Evolutionary conservation across 1,139 yeast species (phyloP).

Genomic region (Arxiozyma bovina): DNA sequence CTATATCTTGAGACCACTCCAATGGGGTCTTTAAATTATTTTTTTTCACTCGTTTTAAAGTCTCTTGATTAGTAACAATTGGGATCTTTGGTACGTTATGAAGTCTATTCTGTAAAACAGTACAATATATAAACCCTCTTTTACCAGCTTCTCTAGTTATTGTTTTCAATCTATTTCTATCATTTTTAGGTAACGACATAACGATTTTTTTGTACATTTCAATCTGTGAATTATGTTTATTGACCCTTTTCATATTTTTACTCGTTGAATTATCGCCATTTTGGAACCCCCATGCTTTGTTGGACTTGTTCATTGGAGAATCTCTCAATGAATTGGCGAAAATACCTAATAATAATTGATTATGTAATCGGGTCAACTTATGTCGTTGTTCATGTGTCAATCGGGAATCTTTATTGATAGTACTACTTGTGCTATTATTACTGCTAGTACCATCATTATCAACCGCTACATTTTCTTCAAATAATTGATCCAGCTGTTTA

Average conservation of each 20-base stretch:
- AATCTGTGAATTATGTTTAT: slow-evolving; percentile 44
- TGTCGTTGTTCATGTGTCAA: slow-evolving; percentile 8
- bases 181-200: slow-evolving; percentile 77
- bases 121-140: slow-evolving; percentile 64
- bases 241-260: slow-evolving; percentile 17
- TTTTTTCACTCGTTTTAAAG: slow-evolving; percentile 40
- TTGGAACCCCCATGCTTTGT: slow-evolving; percentile 31
- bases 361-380: slow-evolving; percentile 47
- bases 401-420: background rate
- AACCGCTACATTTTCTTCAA: slow-evolving; percentile 10
- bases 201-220: slow-evolving; percentile 79
- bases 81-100: slow-evolving; percentile 85
- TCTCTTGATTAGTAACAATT: slow-evolving; percentile 39
- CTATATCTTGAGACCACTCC: slow-evolving; percentile 90
- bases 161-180: slow-evolving; percentile 72
- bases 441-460: background rate
- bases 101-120: slow-evolving; percentile 74
- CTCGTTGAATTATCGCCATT: slow-evolving; percentile 19
- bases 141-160: slow-evolving; percentile 79
- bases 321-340: slow-evolving; percentile 75
- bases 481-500: slow-evolving; percentile 24
- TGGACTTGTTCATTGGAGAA: slow-evolving; percentile 23
- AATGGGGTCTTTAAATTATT: slow-evolving; percentile 44
- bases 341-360: slow-evolving; percentile 69
- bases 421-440: background rate